A percentile compares a stretch with the other conserved stretches of the same genome.
Evolutionary conservation across 768 basidiomycete species (phyloP).

Genomic region (Serendipita indica): DNA sequence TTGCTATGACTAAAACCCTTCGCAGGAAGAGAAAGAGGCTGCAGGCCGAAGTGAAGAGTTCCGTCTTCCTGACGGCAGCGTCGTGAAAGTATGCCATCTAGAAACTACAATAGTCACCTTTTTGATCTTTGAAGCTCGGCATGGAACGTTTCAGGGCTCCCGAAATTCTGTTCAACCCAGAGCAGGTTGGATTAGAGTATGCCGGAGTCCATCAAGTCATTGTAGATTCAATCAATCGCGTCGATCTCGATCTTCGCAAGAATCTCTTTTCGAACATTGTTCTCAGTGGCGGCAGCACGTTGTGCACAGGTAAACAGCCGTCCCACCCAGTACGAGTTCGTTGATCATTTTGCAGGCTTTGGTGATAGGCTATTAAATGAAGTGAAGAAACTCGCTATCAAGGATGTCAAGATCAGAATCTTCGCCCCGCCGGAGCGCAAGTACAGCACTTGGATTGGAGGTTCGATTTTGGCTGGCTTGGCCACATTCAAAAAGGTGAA

Average conservation of each 20-base stretch:
- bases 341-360: slow-evolving; percentile 44
- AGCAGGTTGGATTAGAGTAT: slow-evolving; percentile 90
- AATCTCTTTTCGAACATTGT: slow-evolving; percentile 93
- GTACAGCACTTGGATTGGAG: slow-evolving; percentile 94
- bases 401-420: slow-evolving; percentile 97
- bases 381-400: slow-evolving; percentile 87
- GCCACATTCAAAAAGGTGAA: slow-evolving; percentile 93
- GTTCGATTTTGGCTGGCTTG: slow-evolving; percentile 88
- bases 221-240: slow-evolving; percentile 93
- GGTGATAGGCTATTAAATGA: slow-evolving; percentile 93
- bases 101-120: no score
- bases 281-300: slow-evolving; percentile 87
- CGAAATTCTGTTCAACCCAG: slow-evolving; percentile 95
- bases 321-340: background rate
- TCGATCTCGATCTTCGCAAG: slow-evolving; percentile 92
- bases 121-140: slow-evolving; percentile 51
- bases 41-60: slow-evolving; percentile 70
- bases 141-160: slow-evolving; percentile 92
- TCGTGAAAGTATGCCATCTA: slow-evolving; percentile 75
- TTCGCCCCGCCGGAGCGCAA: slow-evolving; percentile 99
- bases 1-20: background rate
- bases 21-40: slow-evolving; percentile 13
- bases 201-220: slow-evolving; percentile 96
- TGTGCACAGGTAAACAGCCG: slow-evolving; percentile 62
- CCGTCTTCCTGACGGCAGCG: slow-evolving; percentile 85